A percentile compares a stretch with the other conserved stretches of the same genome.
Evolutionary conservation across 2,329 filamentous ascomycete genomes (phyloP).

Genomic region (Colletotrichum sp.): DNA sequence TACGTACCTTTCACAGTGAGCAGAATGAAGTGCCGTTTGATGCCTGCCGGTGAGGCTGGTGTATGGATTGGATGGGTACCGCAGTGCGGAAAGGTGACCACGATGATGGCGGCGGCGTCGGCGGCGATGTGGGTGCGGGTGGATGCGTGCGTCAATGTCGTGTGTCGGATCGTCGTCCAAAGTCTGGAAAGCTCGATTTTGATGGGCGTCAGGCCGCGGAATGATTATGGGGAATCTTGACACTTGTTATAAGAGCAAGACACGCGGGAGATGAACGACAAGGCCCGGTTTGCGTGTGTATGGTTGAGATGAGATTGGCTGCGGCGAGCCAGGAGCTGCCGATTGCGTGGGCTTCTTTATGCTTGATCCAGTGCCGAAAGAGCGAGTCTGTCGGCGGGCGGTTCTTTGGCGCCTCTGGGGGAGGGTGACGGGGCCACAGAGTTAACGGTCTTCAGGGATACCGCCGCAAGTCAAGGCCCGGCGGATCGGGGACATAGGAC

Average conservation of each 20-base stretch:
- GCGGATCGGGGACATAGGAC: constrained; percentile 1
- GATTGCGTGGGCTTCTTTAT: constrained; percentile 11
- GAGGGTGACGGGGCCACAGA: neutral
- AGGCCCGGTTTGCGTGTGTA: neutral
- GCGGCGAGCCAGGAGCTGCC: neutral
- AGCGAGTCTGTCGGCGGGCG: neutral
- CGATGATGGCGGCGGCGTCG: neutral
- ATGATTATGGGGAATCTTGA: neutral
- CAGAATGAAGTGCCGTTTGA: neutral
- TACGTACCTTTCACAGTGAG: neutral
- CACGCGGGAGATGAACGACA: constrained; percentile 4
- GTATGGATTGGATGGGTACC: neutral
- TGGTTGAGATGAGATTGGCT: constrained; percentile 12
- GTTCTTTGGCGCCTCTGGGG: neutral
- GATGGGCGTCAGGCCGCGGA: neutral
- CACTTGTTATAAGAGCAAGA: constrained; percentile 8
- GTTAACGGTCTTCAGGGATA: constrained; percentile 8
- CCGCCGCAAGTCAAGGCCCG: constrained; percentile 12
- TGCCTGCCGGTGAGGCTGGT: neutral
- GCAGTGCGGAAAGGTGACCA: neutral
- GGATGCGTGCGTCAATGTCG: constrained; percentile 2
- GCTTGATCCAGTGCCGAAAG: constrained; percentile 16
- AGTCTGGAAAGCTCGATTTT: neutral
- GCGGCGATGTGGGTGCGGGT: neutral
- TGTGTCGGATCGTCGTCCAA: constrained; percentile 16